These are phyloP conservation scores for Oryza australiensis DNA, from an alignment of 176 grass and related monocot species.

Conservation along the genomic window DNA sequence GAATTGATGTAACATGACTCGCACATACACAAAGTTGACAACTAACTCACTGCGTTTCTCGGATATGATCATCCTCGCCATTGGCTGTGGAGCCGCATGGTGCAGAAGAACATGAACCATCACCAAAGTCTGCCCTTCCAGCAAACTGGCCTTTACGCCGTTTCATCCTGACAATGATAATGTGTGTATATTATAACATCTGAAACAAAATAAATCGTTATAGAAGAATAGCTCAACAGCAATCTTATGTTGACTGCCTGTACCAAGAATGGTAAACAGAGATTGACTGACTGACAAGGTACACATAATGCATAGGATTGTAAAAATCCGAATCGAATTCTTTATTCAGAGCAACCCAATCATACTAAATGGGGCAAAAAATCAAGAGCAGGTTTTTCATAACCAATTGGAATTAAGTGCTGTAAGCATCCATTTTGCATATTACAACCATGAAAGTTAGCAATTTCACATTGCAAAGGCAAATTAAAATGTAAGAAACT, in stretches of 20 bases:
- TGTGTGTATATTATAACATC: slow-evolving; percentile 12
- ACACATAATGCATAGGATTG: neutral
- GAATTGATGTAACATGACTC: slow-evolving; percentile 25
- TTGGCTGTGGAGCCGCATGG: slow-evolving; percentile 36
- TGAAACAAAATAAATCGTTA: slow-evolving; percentile 23
- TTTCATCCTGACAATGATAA: slow-evolving; percentile 53
- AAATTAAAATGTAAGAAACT: neutral
- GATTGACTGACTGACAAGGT: slow-evolving; percentile 2
- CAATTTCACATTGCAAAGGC: neutral
- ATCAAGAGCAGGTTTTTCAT: neutral
- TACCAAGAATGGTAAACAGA: slow-evolving; percentile 14
- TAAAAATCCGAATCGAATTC: neutral
- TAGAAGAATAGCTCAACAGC: neutral
- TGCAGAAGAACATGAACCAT: slow-evolving; percentile 44
- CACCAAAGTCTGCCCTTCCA: slow-evolving; percentile 50
- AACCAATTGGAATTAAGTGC: slow-evolving; percentile 22
- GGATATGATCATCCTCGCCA: slow-evolving; percentile 45
- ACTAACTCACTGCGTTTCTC: slow-evolving; percentile 54
- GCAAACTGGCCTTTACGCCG: slow-evolving; percentile 63
- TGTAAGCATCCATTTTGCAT: neutral
- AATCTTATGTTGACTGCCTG: neutral
- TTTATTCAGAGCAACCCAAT: slow-evolving; percentile 11
- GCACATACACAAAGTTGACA: slow-evolving; percentile 14
- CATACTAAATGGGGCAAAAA: slow-evolving; percentile 18
- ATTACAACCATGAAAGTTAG: neutral